Percentiles rank a stretch among this genome's conserved stretches.
Evolutionary conservation across 495 filamentous ascomycete genomes (phyloP).

Genomic region (Entonaema liquescens): DNA sequence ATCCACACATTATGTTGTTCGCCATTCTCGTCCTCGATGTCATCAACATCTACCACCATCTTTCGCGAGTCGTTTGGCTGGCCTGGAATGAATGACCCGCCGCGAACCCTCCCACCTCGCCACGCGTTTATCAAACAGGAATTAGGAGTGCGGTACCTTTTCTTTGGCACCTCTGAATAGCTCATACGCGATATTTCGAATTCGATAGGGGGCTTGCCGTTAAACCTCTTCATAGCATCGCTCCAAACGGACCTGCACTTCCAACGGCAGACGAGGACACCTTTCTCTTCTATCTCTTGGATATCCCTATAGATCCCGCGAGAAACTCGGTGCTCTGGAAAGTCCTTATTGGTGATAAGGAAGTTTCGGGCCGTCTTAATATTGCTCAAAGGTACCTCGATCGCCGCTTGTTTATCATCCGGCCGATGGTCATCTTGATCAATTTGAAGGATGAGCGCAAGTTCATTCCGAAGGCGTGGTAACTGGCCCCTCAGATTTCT

Average conservation of each 20-base stretch:
- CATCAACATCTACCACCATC: conserved; percentile 27
- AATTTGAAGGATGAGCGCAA: conserved; percentile 61
- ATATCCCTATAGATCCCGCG: conserved; percentile 27
- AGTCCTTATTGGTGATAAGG: conserved; percentile 62
- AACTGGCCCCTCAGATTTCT: conserved; percentile 52
- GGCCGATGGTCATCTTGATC: conserved; percentile 53
- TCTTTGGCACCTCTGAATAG: conserved; percentile 40
- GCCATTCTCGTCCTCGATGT: not conserved
- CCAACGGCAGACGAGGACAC: conserved; percentile 54
- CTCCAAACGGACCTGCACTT: conserved; percentile 40
- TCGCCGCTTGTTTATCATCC: conserved; percentile 53
- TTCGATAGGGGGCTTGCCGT: conserved; percentile 43
- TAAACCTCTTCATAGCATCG: conserved; percentile 18
- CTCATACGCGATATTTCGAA: conserved; percentile 42
- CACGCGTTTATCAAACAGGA: conserved; percentile 45
- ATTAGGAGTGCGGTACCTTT: conserved; percentile 28
- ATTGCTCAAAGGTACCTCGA: conserved; percentile 50
- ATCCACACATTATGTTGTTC: conserved; percentile 3
- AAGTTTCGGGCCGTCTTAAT: conserved; percentile 53
- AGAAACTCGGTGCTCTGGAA: conserved; percentile 49
- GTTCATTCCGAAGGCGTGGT: conserved; percentile 59
- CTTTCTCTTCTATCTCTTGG: conserved; percentile 40
- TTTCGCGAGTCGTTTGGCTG: conserved; percentile 6
- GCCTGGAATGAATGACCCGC: conserved; percentile 44
- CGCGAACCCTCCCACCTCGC: conserved; percentile 50